A percentile compares a stretch with the other conserved stretches of the same genome.
Conservation (phyloP, 2,329 filamentous ascomycete species). For the Fusarium sp. region DNA sequence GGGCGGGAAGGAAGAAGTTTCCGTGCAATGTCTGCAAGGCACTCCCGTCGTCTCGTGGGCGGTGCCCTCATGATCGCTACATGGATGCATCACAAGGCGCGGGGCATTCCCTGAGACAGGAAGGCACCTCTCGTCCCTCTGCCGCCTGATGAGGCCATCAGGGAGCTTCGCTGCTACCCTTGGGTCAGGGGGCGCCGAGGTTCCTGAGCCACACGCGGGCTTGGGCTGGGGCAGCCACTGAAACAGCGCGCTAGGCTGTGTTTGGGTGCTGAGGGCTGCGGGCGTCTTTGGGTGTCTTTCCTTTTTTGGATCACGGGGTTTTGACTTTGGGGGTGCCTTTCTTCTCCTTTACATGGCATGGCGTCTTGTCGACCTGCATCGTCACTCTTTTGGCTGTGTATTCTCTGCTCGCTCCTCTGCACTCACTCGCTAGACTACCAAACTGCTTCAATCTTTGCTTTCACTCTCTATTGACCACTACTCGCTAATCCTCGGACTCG, state of each 20-base stretch:
- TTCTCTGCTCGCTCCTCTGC: background rate
- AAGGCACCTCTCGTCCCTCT: background rate
- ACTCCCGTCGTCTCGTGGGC: background rate
- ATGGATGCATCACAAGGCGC: conserved; percentile 9
- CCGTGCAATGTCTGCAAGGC: background rate
- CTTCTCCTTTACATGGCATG: background rate
- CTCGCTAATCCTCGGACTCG: background rate
- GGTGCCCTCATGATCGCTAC: conserved; percentile 8
- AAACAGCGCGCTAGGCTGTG: conserved; percentile 43
- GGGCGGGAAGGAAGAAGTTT: too few species aligned
- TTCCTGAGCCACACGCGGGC: conserved; percentile 38
- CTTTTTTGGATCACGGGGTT: conserved; percentile 22
- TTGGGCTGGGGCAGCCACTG: conserved; percentile 35
- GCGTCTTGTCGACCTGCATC: background rate
- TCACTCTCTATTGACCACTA: background rate
- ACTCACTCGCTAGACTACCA: background rate
- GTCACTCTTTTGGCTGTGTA: background rate
- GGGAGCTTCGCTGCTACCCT: background rate
- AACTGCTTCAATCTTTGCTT: background rate
- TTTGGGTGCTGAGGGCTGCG: conserved; percentile 9
- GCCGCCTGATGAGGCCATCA: conserved; percentile 11
- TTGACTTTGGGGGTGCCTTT: background rate
- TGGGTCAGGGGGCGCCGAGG: conserved; percentile 5
- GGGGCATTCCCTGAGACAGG: conserved; percentile 1
- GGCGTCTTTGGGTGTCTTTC: conserved; percentile 15